These are phyloP conservation scores for Leccinum pachyderme DNA, from an alignment of 1,284 basidiomycete species.

Conservation along the genomic window DNA sequence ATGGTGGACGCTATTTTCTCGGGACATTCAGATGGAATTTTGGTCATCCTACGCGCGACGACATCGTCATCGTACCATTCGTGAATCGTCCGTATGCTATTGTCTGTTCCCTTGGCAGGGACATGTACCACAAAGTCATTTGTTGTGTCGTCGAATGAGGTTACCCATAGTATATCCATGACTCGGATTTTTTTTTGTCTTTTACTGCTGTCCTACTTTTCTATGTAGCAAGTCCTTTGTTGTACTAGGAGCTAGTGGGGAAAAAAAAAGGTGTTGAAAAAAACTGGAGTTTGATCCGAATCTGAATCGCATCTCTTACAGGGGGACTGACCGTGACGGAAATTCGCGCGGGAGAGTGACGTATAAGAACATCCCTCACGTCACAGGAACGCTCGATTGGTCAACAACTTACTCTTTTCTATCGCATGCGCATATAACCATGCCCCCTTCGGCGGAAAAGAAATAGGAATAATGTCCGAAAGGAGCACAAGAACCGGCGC, in stretches of 20 bases:
- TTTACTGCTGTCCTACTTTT: background rate
- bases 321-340: background rate
- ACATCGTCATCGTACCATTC: background rate
- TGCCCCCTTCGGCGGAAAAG: background rate
- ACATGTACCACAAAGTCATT: background rate
- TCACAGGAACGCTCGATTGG: background rate
- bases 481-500: background rate
- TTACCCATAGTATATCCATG: background rate
- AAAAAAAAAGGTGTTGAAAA: background rate
- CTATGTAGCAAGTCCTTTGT: background rate
- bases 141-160: background rate
- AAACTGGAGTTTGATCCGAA: background rate
- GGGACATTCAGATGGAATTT: slow-evolving; percentile 75
- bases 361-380: background rate
- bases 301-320: background rate
- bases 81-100: background rate
- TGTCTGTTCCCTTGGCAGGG: background rate
- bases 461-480: background rate
- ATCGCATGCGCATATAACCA: background rate
- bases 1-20: slow-evolving; percentile 76
- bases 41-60: slow-evolving; percentile 61
- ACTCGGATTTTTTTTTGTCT: background rate
- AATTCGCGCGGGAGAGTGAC: background rate
- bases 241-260: slow-evolving; percentile 2
- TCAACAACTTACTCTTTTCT: background rate